Evolutionary conservation across 2,329 filamentous ascomycete species (phyloP).

Genomic region (Aspergillus costaricaensis): DNA sequence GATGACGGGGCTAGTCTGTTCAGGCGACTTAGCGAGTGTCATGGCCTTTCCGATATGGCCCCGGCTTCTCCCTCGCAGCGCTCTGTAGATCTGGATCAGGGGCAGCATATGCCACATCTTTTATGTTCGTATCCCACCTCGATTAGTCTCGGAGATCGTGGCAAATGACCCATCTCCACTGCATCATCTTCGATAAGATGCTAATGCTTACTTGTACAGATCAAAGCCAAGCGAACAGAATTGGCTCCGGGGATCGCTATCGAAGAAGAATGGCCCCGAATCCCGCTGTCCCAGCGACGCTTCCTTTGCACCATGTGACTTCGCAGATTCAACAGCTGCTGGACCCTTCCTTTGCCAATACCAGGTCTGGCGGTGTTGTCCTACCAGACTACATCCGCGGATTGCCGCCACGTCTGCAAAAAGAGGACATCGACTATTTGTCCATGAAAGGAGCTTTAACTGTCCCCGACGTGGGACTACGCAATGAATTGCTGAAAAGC

Average conservation of each 20-base stretch:
- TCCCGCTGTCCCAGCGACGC: slow-evolving; percentile 41
- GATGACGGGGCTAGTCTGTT: slow-evolving; percentile 37
- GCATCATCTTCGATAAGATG: not conserved
- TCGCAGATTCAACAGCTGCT: slow-evolving; percentile 40
- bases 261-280: slow-evolving; percentile 49
- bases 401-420: slow-evolving; percentile 72
- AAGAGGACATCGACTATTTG: slow-evolving; percentile 81
- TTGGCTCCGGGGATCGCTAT: slow-evolving; percentile 49
- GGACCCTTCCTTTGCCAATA: slow-evolving; percentile 51
- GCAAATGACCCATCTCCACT: not conserved
- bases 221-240: slow-evolving; percentile 45
- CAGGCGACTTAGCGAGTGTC: slow-evolving; percentile 30
- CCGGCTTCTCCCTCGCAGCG: slow-evolving; percentile 48
- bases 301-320: slow-evolving; percentile 40
- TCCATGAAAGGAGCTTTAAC: slow-evolving; percentile 80
- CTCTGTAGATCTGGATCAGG: slow-evolving; percentile 50
- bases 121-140: slow-evolving; percentile 55
- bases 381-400: slow-evolving; percentile 75
- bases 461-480: slow-evolving; percentile 68
- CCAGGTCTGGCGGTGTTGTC: slow-evolving; percentile 48
- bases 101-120: slow-evolving; percentile 64
- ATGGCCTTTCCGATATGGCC: slow-evolving; percentile 33
- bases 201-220: slow-evolving; percentile 24
- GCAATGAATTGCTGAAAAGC: slow-evolving; percentile 77
- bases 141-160: no score